These are phyloP conservation scores for Croton laevigatus DNA, from an alignment of 441 rosid genomes.

Conservation along the genomic window DNA sequence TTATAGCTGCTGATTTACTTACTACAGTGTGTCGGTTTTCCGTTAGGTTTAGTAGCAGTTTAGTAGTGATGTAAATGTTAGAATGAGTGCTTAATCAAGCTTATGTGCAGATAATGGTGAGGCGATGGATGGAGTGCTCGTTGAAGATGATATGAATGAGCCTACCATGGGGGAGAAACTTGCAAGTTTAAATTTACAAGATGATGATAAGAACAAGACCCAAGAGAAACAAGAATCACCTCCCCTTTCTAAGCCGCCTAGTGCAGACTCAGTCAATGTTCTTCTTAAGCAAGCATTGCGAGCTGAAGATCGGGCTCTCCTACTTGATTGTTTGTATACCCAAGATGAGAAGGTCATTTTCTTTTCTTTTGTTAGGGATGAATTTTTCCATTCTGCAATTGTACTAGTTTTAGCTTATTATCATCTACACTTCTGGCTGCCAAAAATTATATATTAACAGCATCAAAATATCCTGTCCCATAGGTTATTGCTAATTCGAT, in stretches of 20 bases:
- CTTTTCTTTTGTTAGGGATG: not conserved
- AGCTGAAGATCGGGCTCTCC: conserved; percentile 84
- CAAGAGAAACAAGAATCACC: conserved; percentile 32
- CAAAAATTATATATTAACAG: not conserved
- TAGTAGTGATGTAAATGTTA: not conserved
- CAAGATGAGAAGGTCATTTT: conserved; percentile 73
- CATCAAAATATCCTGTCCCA: conserved; percentile 9
- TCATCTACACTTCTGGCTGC: not conserved
- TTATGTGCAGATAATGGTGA: conserved; percentile 50
- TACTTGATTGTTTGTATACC: conserved; percentile 84
- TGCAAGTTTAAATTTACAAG: conserved; percentile 48
- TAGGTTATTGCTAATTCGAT: conserved; percentile 87
- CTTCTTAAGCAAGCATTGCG: conserved; percentile 84
- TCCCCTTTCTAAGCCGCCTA: conserved; percentile 57
- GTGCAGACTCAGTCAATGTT: conserved; percentile 77
- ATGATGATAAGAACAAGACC: conserved; percentile 29
- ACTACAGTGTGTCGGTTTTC: not conserved
- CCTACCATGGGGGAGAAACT: conserved; percentile 94
- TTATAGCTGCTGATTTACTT: not conserved
- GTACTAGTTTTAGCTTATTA: not conserved
- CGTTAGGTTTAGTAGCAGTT: not conserved
- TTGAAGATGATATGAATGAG: conserved; percentile 66
- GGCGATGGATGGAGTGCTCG: conserved; percentile 54
- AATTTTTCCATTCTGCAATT: not conserved
- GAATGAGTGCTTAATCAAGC: conserved; percentile 9